Conservation (phyloP, 768 basidiomycete genomes). For the Fibroporia radiculosa region DNA sequence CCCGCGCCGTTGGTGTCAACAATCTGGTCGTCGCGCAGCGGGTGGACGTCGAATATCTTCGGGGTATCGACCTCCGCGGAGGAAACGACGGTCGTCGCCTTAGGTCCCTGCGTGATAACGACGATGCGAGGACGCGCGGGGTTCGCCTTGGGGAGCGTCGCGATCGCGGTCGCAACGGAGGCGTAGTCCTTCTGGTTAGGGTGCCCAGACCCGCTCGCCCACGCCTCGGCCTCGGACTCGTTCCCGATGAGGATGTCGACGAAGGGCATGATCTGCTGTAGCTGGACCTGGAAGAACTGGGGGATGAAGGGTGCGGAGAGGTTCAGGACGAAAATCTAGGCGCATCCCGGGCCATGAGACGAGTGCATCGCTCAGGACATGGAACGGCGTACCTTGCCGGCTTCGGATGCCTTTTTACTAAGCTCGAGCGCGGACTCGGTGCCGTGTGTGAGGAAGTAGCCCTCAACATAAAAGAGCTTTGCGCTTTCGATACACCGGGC, state of each 20-base stretch:
- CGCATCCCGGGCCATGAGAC: neutral
- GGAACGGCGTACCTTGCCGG: conserved; percentile 56
- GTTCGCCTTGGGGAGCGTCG: conserved; percentile 70
- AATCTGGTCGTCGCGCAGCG: conserved; percentile 55
- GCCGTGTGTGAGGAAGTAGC: conserved; percentile 97
- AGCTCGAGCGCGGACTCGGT: conserved; percentile 61
- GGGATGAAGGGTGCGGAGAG: conserved; percentile 96
- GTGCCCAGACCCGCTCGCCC: conserved; percentile 67
- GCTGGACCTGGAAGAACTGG: conserved; percentile 81
- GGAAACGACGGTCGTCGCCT: conserved; percentile 70
- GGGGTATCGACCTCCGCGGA: conserved; percentile 45
- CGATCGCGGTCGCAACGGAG: conserved; percentile 68
- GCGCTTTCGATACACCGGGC: conserved; percentile 73
- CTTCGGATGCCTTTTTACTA: conserved; percentile 66
- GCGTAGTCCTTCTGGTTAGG: conserved; percentile 58
- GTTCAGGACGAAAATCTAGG: conserved; percentile 82
- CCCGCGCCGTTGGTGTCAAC: conserved; percentile 98
- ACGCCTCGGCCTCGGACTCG: conserved; percentile 88
- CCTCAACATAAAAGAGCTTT: conserved; percentile 88
- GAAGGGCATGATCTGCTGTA: conserved; percentile 76
- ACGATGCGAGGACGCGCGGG: conserved; percentile 69
- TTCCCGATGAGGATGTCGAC: conserved; percentile 93
- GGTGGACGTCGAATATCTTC: conserved; percentile 50
- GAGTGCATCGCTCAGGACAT: neutral
- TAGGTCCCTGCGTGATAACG: conserved; percentile 85